Base-by-base conservation (phyloP, 2,329 filamentous ascomycete genomes). In the Diaporthe ampelina region DNA sequence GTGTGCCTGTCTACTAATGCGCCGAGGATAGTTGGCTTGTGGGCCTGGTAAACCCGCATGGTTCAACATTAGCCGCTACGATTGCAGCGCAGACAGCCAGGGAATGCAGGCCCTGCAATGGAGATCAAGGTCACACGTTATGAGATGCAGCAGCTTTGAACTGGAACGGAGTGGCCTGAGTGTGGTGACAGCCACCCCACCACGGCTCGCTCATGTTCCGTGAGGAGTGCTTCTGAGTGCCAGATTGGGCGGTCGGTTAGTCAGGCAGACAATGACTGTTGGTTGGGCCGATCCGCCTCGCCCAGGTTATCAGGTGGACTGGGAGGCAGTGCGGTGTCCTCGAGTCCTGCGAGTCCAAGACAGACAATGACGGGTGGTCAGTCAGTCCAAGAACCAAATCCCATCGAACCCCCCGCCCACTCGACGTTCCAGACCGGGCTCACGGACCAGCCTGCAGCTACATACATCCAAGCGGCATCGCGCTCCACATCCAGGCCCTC, bases 341-440 rank as follows among this genome's bases (percentile, higher is more conserved):
- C 43, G 56, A 71, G 69, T 61, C 56, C 40, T 59, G 45, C 43
- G 56, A 58, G 57, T 71, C 56, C 69, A 68, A 68, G 48, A 68
- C 63, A 68, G 11, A 24, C 48, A 50, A 48, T 48, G 48, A 24
- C 48, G 10, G 48, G 11, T 13, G 9, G 61, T 19, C 67, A 37
- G 32, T 57, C 37, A 37, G 32, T 57, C 37, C 24, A 50, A 59
- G n/a, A 37, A 40, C n/a, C 68, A 35, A 26, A 26, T 17, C 11
- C 40, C 68, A 24, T 35, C 11, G 10, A 5, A 2, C n/a, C 56
- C 54, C 54, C 69, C 69, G 29, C 24, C 56, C 13, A 32, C 56
- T 40, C 56, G 29, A 52, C 29, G 43, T 72, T 72, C 57, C 70
- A 72, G 57, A 54, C 45, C 45, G 32, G 17, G n/a, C 45, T 54